Evolutionary conservation across 345 rosid species (phyloP), one percentile per base, ranked within the genome.

Genomic region (Lepidium aucheri): DNA sequence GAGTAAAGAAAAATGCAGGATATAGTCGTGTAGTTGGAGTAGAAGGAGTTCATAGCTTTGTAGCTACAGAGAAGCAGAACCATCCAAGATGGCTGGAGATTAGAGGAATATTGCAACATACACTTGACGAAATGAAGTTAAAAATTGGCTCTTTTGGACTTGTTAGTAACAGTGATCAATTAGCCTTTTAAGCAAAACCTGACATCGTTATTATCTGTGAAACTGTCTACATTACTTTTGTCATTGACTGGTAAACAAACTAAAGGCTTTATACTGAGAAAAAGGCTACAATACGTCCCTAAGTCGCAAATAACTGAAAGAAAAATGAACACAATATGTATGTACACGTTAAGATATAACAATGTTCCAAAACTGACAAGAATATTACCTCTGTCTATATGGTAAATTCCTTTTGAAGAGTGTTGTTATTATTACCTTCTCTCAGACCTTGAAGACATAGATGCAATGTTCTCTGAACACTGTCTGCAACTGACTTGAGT

Each of bases 401-500:
- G 52, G 70, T 56, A 55, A 56, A 64, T 18, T 72, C 69, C 51
- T 72, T 63, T 40, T 56, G 45, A 67, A 80, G 80, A 41, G 71
- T 65, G 55, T 60, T 73, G 47, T 67, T 73, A 39, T 70, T 85
- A 15, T 70, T 84, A 13, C 81, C 73, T 1, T 89, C 97, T 76
- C 81, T 84, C 65, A 91, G 78, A 52, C 87, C 93, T 79, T 88
- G 96, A 56, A 91, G 90, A 63, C 85, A 85, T 15, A 47, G 3
- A 73, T 87, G 82, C 45, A 91, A 74, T 46, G 85, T 68, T 80
- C 74, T 87, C 77, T 90, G 99, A 62, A 89, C 87, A 34, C 63
- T 79, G 51, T 95, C 99, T 11, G 99, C 97, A 32, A 89, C 91
- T 45, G 71, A 45, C 67, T 76, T 91, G 74, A 95, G 74, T 77